Base-by-base conservation (phyloP, 1,284 basidiomycete genomes). In the Athelia sp. region DNA sequence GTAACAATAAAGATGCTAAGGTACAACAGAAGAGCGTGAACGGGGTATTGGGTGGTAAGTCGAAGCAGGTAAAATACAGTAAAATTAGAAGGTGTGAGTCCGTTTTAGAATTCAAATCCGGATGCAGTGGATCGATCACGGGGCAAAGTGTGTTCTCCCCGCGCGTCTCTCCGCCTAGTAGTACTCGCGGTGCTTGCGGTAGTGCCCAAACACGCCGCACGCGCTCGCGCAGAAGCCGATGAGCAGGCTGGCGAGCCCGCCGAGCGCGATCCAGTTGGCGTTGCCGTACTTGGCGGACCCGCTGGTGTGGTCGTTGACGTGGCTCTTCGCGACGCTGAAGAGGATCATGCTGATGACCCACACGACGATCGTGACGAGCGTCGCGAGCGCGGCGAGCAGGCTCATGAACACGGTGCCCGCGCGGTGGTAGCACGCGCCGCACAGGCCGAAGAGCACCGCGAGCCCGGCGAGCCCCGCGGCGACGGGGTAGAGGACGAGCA, bases 281-380 rank as follows among this genome's bases (percentile, higher is more conserved):
- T 85, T 86, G n/a, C 82, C 84, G 61, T 78, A 85, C 60, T 79
- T 71, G 3, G 87, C 82, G 22, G 57, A 63, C 24, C 77, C 80
- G 17, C 72, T 70, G 8, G 19, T n/a, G 36, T 40, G 8, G 52
- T 78, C 67, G 48, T 74, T 69, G 59, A 87, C 75, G 47, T 77
- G 74, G 58, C 78, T 66, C 54, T 81, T 80, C 21, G 80, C 80
- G 51, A 88, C 76, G 49, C 82, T 82, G 67, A 87, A 93, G 48
- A 93, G 76, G 23, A 81, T 80, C 80, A 91, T 86, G 67, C 89
- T 87, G 62, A 92, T 73, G 43, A 90, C 69, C 69, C 82, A 91
- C 3, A 73, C 82, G 56, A 90, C 68, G 48, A 90, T 72, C 3
- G 81, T 82, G 57, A 77, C 66, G 50, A 91, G 62, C 29, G 79